A percentile compares a stretch with the other conserved stretches of the same genome.
These are phyloP conservation scores for Pythium pyrilobum DNA, from an alignment of 352 stramenopile genomes.

Conservation along the genomic window DNA sequence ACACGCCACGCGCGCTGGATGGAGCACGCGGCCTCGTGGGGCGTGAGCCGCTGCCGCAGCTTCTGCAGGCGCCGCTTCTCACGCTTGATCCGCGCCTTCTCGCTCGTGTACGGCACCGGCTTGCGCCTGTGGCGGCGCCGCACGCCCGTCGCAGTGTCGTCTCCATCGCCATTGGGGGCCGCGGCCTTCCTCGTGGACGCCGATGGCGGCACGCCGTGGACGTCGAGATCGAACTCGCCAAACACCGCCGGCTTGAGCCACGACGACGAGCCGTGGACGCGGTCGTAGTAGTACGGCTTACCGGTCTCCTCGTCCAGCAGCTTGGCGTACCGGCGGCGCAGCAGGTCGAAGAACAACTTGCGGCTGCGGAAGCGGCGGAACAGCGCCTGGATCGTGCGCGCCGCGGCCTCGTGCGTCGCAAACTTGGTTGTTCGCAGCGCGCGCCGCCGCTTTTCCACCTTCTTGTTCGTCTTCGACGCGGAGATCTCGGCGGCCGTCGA, in stretches of 20 bases:
- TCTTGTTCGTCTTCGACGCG: constrained; percentile 15
- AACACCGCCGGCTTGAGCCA: constrained; percentile 63
- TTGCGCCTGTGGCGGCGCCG: constrained; percentile 11
- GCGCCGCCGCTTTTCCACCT: neutral
- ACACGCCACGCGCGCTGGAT: constrained; percentile 52
- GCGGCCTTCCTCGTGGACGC: constrained; percentile 1
- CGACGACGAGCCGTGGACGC: constrained; percentile 29
- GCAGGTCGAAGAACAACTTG: constrained; percentile 32
- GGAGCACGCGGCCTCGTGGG: constrained; percentile 41
- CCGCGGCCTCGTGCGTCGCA: constrained; percentile 29
- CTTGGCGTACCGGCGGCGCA: constrained; percentile 56
- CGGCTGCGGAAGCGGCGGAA: constrained; percentile 48
- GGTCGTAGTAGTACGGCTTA: constrained; percentile 67
- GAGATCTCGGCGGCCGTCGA: too few relatives aligned
- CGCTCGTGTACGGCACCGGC: constrained; percentile 32
- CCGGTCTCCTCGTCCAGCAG: constrained; percentile 36
- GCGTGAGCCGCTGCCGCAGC: constrained; percentile 43
- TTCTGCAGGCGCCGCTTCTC: constrained; percentile 58
- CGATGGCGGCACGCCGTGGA: constrained; percentile 18
- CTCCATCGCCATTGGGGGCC: neutral
- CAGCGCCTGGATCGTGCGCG: constrained; percentile 52
- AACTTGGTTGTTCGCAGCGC: constrained; percentile 11
- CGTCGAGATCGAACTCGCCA: constrained; percentile 45
- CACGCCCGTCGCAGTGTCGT: constrained; percentile 4
- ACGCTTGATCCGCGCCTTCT: constrained; percentile 52